These are phyloP conservation scores for Aspergillus clavatus DNA, from an alignment of 2,329 filamentous ascomycete genomes.

Conservation along the genomic window DNA sequence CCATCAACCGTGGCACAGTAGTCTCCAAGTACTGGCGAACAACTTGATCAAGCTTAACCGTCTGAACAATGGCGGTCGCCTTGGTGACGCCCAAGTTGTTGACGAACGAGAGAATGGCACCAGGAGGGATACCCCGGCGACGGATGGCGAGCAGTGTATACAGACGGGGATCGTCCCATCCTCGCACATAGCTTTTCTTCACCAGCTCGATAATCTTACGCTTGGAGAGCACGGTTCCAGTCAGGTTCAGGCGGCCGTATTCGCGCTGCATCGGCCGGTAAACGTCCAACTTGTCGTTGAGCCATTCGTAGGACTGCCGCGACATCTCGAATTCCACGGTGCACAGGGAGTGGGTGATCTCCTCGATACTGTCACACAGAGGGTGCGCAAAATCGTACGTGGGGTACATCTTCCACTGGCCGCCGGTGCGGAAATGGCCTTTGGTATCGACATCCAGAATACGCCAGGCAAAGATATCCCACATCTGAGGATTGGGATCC, in stretches of 20 bases:
- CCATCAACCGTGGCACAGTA: slow-evolving; percentile 82
- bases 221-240: slow-evolving; percentile 83
- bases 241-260: slow-evolving; percentile 72
- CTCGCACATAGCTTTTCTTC: slow-evolving; percentile 69
- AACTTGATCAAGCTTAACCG: slow-evolving; percentile 75
- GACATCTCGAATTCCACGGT: slow-evolving; percentile 88
- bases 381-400: slow-evolving; percentile 71
- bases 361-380: slow-evolving; percentile 86
- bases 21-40: slow-evolving; percentile 82
- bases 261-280: slow-evolving; percentile 94
- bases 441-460: slow-evolving; percentile 57
- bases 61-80: slow-evolving; percentile 71
- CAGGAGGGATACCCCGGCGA: slow-evolving; percentile 79
- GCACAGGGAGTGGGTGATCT: slow-evolving; percentile 86
- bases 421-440: slow-evolving; percentile 59
- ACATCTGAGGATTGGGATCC: slow-evolving; percentile 88
- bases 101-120: slow-evolving; percentile 82
- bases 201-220: slow-evolving; percentile 77
- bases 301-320: slow-evolving; percentile 83
- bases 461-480: slow-evolving; percentile 89
- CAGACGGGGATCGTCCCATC: slow-evolving; percentile 86
- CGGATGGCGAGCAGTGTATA: slow-evolving; percentile 83
- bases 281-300: slow-evolving; percentile 74
- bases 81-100: slow-evolving; percentile 90
- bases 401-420: slow-evolving; percentile 87